Evolutionary conservation across 768 basidiomycete species (phyloP), one percentile per base, ranked within the genome.

Genomic region (Xerocomellus chrysenteron): DNA sequence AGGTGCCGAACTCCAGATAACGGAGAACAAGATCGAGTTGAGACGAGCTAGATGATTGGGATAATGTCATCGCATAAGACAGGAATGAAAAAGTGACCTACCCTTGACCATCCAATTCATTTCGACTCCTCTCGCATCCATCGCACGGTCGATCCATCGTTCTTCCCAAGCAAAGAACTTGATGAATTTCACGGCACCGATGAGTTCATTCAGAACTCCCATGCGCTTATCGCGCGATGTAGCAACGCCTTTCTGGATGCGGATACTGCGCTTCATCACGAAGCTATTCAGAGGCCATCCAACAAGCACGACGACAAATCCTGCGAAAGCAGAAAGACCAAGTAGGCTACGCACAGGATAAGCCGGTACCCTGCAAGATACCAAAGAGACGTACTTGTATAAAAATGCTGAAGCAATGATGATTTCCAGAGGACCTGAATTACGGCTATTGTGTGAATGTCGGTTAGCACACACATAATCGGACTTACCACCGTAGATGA

Each of bases 61-160:
- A 46, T 5, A 17, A 36, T 14, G 32, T 24, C 14, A 11, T 37
- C 37, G 17, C 37, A 4, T 33, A 12, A 11, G 8, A 19, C 8
- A 7, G 2, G 21, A 13, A 30, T n/a, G 16, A 39, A 50, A 57
- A 12, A 1, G 11, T 71, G 21, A 48, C 69, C 2, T 32, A 87
- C 87, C 68, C 78, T 88, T 87, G 55, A 89, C 71, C 79, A 93
- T 79, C 87, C 90, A 91, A 52, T 79, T 73, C 73, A 94, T 78
- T 74, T 95, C 94, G 14, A 73, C 72, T 41, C 80, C 79, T 57
- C 93, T 77, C 2, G 88, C 82, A 8, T 75, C 70, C 47, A 71
- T 65, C 14, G 69, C 67, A 5, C 76, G 70, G 40, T 71, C 57
- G 41, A 77, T 78, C 80, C 80, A 81, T 40, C 75, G 67, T 17